Conservation (phyloP, 768 basidiomycete genomes). For the Termitomyces sp. region DNA sequence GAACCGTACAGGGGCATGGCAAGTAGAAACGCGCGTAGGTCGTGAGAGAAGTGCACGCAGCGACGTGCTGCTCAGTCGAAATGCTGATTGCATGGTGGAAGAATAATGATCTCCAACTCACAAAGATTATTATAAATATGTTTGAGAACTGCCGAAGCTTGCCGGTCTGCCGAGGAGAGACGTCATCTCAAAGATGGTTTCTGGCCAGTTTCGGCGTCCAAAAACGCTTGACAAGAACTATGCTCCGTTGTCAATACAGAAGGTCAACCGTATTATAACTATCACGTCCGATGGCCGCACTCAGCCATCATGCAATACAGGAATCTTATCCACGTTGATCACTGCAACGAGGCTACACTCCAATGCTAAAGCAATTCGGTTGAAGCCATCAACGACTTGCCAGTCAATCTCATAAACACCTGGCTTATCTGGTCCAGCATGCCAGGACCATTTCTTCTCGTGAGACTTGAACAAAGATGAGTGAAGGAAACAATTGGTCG, state of each 20-base stretch:
- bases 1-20: slow-evolving; percentile 3
- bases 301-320: slow-evolving; percentile 20
- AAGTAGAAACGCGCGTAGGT: neutral
- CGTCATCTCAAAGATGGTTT: neutral
- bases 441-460: slow-evolving; percentile 63
- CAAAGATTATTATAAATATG: neutral
- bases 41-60: slow-evolving; percentile 12
- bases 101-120: too few relatives aligned
- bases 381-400: slow-evolving; percentile 49
- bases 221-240: too few relatives aligned
- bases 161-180: neutral
- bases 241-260: too few relatives aligned
- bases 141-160: neutral
- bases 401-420: slow-evolving; percentile 78
- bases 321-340: slow-evolving; percentile 54
- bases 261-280: neutral
- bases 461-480: slow-evolving; percentile 28
- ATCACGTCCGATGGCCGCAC: neutral
- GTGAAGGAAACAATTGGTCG: neutral
- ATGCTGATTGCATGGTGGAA: slow-evolving; percentile 8
- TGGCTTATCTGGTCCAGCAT: slow-evolving; percentile 49
- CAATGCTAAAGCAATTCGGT: slow-evolving; percentile 67
- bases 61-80: slow-evolving; percentile 4
- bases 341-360: slow-evolving; percentile 67
- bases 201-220: too few relatives aligned